Conservation (phyloP, 164 flowering plant genomes). For the Liriodendron chinense region DNA sequence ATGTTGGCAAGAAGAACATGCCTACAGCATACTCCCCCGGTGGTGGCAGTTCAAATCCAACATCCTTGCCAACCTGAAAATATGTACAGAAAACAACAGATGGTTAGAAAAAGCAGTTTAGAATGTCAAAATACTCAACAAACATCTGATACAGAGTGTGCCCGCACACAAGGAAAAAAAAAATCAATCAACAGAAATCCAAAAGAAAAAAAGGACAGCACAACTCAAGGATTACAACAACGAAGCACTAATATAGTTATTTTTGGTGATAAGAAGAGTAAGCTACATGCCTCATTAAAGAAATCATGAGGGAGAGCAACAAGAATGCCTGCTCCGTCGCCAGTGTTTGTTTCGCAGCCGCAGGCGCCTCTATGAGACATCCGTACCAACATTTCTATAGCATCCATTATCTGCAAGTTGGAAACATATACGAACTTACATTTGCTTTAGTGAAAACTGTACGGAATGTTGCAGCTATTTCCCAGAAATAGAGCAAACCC, state of each 20-base stretch:
- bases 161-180: too few relatives aligned
- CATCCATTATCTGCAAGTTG: conserved; percentile 70
- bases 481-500: neutral
- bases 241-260: too few relatives aligned
- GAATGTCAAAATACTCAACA: neutral
- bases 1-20: conserved; percentile 91
- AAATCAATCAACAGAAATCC: neutral
- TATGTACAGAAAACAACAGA: neutral
- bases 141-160: neutral
- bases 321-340: conserved; percentile 99
- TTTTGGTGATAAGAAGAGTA: neutral
- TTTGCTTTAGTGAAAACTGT: neutral
- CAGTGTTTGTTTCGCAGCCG: conserved; percentile 96
- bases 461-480: neutral
- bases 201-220: neutral
- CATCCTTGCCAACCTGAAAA: conserved; percentile 63
- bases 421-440: too few relatives aligned
- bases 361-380: conserved; percentile 99
- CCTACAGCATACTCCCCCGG: conserved; percentile 94
- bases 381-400: conserved; percentile 87
- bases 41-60: conserved; percentile 80
- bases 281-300: conserved; percentile 50
- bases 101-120: too few relatives aligned
- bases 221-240: neutral
- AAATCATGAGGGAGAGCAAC: conserved; percentile 89